Evolutionary conservation across 176 grass and related monocot species (phyloP), one percentile per base, ranked within the genome.

Genomic region (Juncus effusus): DNA sequence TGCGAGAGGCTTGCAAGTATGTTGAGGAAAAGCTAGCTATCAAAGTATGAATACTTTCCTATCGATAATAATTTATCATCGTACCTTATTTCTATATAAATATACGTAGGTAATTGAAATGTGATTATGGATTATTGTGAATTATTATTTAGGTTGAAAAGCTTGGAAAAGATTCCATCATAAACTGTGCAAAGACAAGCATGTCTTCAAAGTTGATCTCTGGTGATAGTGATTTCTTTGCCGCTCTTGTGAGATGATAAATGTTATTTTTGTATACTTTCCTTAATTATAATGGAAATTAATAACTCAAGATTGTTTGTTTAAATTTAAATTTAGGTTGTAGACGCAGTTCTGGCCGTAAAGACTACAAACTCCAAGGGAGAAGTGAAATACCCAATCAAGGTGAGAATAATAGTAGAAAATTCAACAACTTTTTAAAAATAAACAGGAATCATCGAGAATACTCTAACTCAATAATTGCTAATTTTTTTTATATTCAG

Each of bases 1-100:
- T 97, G 94, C 74, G 94, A 49, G 94, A 97, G 74, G 85, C 88
- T 63, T 97, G 88, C 78, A 97, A 97, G 62, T 96, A 96, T 78
- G 79, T 87, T 62, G 91, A 96, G 57, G 91, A 96, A 76, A 96
- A 90, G 52, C 73, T 90, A 42, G 70, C 91, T 49, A 74, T 84
- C 60, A 96, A 90, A 78, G 91, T 90, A 82, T 65, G n/a, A 67
- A 60, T 59, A 16, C 16, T 16, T 9, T 9, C 67, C 7, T 35
- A 49, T 59, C 40, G 38, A 16, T 68, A 67, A 59, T 12, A 16
- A 11, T 40, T 63, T 9, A 37, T 64, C 16, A 35, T 47, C 4
- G 4, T 47, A 9, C 9, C 1, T 47, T 47, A 47, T 47, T 75
- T 51, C 16, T 56, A 50, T 61, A 28, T 14, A 38, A 35, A 15